Conservation (phyloP, 768 basidiomycete genomes). For the Antrodiella citrinella region DNA sequence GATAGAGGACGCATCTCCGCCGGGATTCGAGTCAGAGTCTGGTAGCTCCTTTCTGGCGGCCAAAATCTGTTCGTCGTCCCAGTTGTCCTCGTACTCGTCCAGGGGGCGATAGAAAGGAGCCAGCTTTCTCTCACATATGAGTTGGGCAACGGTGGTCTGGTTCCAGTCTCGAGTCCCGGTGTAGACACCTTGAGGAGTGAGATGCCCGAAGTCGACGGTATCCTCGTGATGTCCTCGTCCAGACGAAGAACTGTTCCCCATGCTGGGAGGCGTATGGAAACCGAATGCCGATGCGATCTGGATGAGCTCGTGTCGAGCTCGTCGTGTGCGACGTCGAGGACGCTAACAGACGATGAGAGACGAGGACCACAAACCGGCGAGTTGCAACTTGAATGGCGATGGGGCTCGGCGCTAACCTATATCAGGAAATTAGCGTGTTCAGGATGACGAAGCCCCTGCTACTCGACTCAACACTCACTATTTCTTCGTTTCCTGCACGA, state of each 20-base stretch:
- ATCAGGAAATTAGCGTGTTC: background rate
- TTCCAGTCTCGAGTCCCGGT: slow-evolving; percentile 85
- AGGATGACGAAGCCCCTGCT: background rate
- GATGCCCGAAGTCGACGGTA: slow-evolving; percentile 74
- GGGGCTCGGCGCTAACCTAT: background rate
- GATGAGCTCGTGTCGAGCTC: background rate
- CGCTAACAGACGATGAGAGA: background rate
- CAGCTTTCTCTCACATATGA: slow-evolving; percentile 81
- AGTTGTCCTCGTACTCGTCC: slow-evolving; percentile 84
- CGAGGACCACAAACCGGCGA: too few relatives aligned
- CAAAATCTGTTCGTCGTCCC: slow-evolving; percentile 85
- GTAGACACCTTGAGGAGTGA: slow-evolving; percentile 82
- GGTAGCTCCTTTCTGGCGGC: slow-evolving; percentile 67
- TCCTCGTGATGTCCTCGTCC: slow-evolving; percentile 72
- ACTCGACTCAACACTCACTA: too few relatives aligned
- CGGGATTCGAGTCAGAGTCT: slow-evolving; percentile 39
- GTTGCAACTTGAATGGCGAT: background rate
- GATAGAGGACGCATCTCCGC: slow-evolving; percentile 21
- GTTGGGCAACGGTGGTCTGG: slow-evolving; percentile 74
- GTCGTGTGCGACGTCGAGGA: background rate
- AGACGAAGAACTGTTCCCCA: slow-evolving; percentile 81
- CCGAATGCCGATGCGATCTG: background rate
- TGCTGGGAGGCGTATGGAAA: slow-evolving; percentile 21
- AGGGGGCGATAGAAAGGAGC: slow-evolving; percentile 96
- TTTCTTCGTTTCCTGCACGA: too few relatives aligned